These are phyloP conservation scores for Iris pallida DNA, from an alignment of 116 monocot genomes.

Conservation along the genomic window DNA sequence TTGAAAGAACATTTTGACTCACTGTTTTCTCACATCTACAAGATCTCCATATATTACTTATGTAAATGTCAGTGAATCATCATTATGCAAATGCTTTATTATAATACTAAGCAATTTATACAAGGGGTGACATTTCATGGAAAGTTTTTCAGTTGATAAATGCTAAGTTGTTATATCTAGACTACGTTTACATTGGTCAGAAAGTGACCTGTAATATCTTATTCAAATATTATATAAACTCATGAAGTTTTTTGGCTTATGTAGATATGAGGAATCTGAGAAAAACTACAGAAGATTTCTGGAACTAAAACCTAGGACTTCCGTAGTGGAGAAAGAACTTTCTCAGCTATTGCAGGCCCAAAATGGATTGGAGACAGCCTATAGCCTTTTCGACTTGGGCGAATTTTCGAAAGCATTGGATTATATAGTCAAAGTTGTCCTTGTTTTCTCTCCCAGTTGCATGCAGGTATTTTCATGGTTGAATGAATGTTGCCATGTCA, in stretches of 20 bases:
- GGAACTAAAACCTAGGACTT: constrained; percentile 60
- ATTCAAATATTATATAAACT: constrained; percentile 6
- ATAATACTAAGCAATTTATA: neutral
- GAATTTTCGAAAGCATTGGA: constrained; percentile 85
- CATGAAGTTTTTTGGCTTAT: constrained; percentile 27
- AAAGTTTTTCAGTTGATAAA: constrained; percentile 1
- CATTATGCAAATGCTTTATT: neutral
- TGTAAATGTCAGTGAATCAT: no score
- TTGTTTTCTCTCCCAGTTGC: constrained; percentile 86
- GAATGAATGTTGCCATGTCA: neutral
- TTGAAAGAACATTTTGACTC: no score
- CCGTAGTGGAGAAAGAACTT: constrained; percentile 81
- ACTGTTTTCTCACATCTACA: no score
- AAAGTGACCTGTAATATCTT: neutral
- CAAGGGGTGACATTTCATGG: neutral
- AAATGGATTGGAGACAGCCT: constrained; percentile 63
- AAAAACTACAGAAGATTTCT: constrained; percentile 67
- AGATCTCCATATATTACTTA: no score
- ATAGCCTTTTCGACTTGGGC: constrained; percentile 63
- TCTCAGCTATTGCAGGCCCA: constrained; percentile 83
- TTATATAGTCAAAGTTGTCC: constrained; percentile 83
- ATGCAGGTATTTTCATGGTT: constrained; percentile 49
- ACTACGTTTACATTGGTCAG: neutral
- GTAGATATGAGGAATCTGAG: constrained; percentile 88
- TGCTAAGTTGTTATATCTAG: neutral